phyloP scores from a whole-genome alignment of 305 asterid species.

The Solanum hybrid region DNA sequence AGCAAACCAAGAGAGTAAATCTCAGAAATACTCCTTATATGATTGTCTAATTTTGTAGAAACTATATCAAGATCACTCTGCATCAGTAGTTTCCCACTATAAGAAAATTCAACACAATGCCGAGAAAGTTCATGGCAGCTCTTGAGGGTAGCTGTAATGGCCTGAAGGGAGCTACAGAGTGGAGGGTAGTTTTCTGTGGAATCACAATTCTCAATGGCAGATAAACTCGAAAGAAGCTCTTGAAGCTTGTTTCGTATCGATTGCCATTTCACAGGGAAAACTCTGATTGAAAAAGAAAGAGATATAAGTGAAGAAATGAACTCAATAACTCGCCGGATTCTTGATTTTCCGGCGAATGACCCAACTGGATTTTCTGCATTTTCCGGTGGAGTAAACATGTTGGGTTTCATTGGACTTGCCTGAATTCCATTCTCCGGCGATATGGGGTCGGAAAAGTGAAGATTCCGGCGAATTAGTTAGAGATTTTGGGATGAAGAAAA shows the following conservation, averaged over 20 bases:
- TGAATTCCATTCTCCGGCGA: slow-evolving; percentile 20
- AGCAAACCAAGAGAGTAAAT: slow-evolving; percentile 66
- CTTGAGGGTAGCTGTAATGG: slow-evolving; percentile 36
- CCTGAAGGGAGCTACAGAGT: slow-evolving; percentile 27
- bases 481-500: neutral
- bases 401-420: neutral
- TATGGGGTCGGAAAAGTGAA: neutral
- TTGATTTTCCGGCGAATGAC: slow-evolving; percentile 7
- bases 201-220: slow-evolving; percentile 57
- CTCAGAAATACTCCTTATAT: slow-evolving; percentile 36
- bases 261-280: slow-evolving; percentile 64
- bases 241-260: slow-evolving; percentile 48
- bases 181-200: slow-evolving; percentile 36
- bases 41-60: slow-evolving; percentile 39
- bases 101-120: slow-evolving; percentile 46
- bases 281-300: slow-evolving; percentile 49
- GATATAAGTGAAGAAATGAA: slow-evolving; percentile 52
- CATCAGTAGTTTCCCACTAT: slow-evolving; percentile 75
- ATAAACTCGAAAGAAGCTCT: slow-evolving; percentile 58
- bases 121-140: slow-evolving; percentile 39
- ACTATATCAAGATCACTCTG: slow-evolving; percentile 76
- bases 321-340: slow-evolving; percentile 28
- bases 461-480: slow-evolving; percentile 26
- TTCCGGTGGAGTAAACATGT: slow-evolving; percentile 11
- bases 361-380: neutral